Evolutionary conservation across 2,329 filamentous ascomycete species (phyloP).

Genomic region (Geosmithia morbida): DNA sequence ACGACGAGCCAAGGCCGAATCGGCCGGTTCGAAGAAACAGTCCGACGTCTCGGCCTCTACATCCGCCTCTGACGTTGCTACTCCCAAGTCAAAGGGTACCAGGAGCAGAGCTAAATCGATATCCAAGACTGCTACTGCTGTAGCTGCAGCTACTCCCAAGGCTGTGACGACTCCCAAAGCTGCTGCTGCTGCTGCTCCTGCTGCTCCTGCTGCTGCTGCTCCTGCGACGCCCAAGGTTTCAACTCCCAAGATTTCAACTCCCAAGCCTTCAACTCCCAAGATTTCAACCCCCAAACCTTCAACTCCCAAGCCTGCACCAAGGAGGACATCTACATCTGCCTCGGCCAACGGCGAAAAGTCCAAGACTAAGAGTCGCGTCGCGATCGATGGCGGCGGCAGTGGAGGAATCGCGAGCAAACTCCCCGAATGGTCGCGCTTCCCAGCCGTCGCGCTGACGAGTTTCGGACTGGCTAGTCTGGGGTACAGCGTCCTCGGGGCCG

Average conservation of each 20-base stretch:
- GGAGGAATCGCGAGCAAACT: constrained; percentile 11
- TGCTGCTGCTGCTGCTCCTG: too few relatives aligned
- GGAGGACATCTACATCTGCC: too few relatives aligned
- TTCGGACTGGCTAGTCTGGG: constrained; percentile 49
- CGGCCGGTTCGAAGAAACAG: constrained; percentile 1
- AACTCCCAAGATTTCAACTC: too few relatives aligned
- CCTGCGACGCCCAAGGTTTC: too few relatives aligned
- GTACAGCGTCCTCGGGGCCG: constrained; percentile 45
- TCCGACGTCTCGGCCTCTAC: not conserved
- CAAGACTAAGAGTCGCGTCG: constrained; percentile 4
- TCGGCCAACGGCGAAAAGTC: not conserved
- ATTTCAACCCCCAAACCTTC: too few relatives aligned
- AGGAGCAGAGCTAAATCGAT: not conserved
- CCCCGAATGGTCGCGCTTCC: constrained; percentile 32
- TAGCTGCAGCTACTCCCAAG: too few relatives aligned
- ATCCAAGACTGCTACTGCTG: too few relatives aligned
- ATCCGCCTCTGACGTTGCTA: not conserved
- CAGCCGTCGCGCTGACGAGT: constrained; percentile 36
- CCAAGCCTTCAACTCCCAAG: too few relatives aligned
- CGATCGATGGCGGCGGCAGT: too few relatives aligned
- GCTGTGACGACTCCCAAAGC: too few relatives aligned
- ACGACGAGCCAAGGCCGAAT: not conserved
- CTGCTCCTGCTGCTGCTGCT: too few relatives aligned
- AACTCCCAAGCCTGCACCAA: too few relatives aligned
- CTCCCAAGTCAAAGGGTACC: not conserved